Evolutionary conservation across 2,329 filamentous ascomycete species (phyloP), one percentile per base, ranked within the genome.

Genomic region (Ophiocordyceps camponoti-saundersi): DNA sequence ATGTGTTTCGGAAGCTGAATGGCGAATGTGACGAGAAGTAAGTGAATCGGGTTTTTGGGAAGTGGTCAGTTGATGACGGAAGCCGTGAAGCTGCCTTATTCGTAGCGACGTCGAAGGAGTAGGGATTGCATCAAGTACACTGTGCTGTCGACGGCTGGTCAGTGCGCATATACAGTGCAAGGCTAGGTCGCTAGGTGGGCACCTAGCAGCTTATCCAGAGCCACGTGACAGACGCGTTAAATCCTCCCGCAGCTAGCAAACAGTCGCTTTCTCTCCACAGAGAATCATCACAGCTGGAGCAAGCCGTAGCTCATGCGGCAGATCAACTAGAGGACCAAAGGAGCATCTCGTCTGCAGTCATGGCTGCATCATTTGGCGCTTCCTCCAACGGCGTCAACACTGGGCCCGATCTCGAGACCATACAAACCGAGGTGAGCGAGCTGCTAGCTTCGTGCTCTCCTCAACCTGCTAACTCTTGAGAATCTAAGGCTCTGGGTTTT

Each of bases 401-500:
- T 59, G 85, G 83, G 41, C 71, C 77, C 45, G 79, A 87, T 57
- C 71, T 95, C 47, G 72, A 80, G 53, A 80, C 88, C 53, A 83
- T 95, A 54, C 77, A 82, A 61, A 90, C 88, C 53, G 86, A 95
- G 72, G 85, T 87, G 66, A 53, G 65, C 5, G 12, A 13, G 18
- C 3, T 26, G 26, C 26, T 10, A 10, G 26, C 26, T 29, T 29
- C 13, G 21, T 57, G 34, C 34, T 39, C 16, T 18, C 16, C 18
- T 39, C 10, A 11, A 18, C 18, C 26, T 40, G 16, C 15, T 43
- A 6, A 43, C 42, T n/a, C 42, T 2, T 8, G 2, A 10, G 22
- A 29, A 23, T 16, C 15, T 26, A 15, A 75, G 85, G 75, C 75
- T 53, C 69, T 98, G 44, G 87, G 86, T 6, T 96, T 98, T 64